Evolutionary conservation across 1,284 basidiomycete species (phyloP), one percentile per base, ranked within the genome.

Genomic region (Takashimella koratensis): DNA sequence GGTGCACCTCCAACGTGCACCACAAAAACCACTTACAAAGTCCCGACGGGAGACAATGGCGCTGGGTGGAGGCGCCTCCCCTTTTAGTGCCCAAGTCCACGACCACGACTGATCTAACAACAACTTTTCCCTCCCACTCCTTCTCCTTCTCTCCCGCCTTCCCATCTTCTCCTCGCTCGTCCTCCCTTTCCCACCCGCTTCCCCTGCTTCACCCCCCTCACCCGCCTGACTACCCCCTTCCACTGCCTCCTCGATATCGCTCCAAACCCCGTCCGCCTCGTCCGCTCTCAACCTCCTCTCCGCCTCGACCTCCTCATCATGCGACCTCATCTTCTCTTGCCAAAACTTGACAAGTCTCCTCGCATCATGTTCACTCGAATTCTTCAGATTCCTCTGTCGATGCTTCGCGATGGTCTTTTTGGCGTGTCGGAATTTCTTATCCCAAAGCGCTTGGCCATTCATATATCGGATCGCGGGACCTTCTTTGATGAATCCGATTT

Each of bases 401-500:
- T 68, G 69, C 24, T 67, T 66, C 40, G 64, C 64, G n/a, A 76
- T 67, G 1, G 56, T 56, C 42, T 65, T 68, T 13, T 60, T 58
- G 3, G 64, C 61, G 16, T 62, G 61, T 43, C 60, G 60, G 57
- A 65, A 76, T 48, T 69, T 67, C 51, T 73, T 71, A 49, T 75
- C 69, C 73, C 75, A 77, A 1, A 71, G 54, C 2, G 66, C 63
- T 54, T 76, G 74, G 12, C 76, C 76, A 4, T 69, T 74, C 21
- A 76, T 57, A 49, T 74, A 77, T 30, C 76, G 63, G 60, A 74
- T 65, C 2, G 73, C 75, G 0, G 78, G 75, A 0, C 76, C 78
- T 57, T 77, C 77, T 59, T 81, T 79, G 63, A 83, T 75, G 20
- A 74, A 53, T 0, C 81, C 81, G 8, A 82, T 68, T 45, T 84